Evolutionary conservation across 1,284 basidiomycete genomes (phyloP).

Genomic region (Hemileia vastatrix): DNA sequence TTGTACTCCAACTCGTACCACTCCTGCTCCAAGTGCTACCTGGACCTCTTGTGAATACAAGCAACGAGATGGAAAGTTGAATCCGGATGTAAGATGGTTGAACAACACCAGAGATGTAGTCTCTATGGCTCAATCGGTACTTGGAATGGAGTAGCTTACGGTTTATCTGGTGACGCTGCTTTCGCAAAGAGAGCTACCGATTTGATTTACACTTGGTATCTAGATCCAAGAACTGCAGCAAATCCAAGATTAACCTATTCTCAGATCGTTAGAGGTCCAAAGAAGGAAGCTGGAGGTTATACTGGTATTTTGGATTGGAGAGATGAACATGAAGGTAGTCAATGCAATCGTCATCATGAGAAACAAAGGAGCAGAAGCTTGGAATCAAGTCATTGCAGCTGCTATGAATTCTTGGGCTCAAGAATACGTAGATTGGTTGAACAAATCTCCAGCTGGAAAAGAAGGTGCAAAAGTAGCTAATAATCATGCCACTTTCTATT

Average conservation of each 20-base stretch:
- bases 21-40: too few relatives aligned
- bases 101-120: constrained; percentile 53
- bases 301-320: constrained; percentile 59
- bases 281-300: constrained; percentile 46
- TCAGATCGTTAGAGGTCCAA: constrained; percentile 59
- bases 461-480: constrained; percentile 51
- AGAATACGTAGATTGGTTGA: constrained; percentile 54
- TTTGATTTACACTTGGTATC: constrained; percentile 56
- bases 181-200: constrained; percentile 28
- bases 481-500: constrained; percentile 52
- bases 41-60: constrained; percentile 57
- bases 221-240: constrained; percentile 54
- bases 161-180: constrained; percentile 47
- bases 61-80: constrained; percentile 54
- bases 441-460: constrained; percentile 51
- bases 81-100: constrained; percentile 56
- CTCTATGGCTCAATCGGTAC: constrained; percentile 53
- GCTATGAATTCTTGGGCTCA: constrained; percentile 51
- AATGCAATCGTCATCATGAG: constrained; percentile 55
- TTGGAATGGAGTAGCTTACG: constrained; percentile 57
- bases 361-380: constrained; percentile 50
- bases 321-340: constrained; percentile 55
- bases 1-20: constrained; percentile 15
- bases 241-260: constrained; percentile 61
- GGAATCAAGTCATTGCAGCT: constrained; percentile 53